These are phyloP conservation scores for Echites panduratus DNA, from an alignment of 257 asterid species.

Conservation along the genomic window DNA sequence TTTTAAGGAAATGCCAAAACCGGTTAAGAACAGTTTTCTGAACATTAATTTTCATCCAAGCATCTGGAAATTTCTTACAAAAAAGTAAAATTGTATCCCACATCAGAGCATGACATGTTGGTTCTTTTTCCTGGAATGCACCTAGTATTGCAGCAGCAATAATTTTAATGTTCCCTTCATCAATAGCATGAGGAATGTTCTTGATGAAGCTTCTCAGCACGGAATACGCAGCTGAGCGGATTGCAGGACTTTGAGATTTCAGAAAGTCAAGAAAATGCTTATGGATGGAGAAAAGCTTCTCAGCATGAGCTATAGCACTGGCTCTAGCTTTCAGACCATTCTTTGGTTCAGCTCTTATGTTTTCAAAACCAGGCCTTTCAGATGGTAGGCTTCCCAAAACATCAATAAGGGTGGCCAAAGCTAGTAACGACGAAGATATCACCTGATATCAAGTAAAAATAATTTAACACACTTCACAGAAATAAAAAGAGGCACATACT, in stretches of 20 bases:
- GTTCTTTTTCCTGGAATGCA: conserved; percentile 78
- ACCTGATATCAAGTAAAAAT: conserved; percentile 48
- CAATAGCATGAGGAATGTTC: conserved; percentile 65
- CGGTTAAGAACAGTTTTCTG: conserved; percentile 63
- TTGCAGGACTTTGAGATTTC: conserved; percentile 67
- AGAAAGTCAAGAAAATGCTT: conserved; percentile 67
- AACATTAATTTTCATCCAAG: conserved; percentile 70
- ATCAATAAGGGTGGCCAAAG: conserved; percentile 86
- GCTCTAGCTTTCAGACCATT: conserved; percentile 69
- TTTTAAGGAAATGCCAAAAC: conserved; percentile 72
- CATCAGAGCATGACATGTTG: conserved; percentile 85
- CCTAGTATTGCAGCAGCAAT: conserved; percentile 83
- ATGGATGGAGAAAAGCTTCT: conserved; percentile 56
- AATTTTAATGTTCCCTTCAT: conserved; percentile 58
- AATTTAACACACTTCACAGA: conserved; percentile 10
- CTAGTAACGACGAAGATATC: conserved; percentile 76
- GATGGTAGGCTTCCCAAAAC: conserved; percentile 43
- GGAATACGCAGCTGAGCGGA: conserved; percentile 83
- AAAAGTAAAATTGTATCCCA: conserved; percentile 77
- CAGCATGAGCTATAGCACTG: conserved; percentile 59
- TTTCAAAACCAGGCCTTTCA: conserved; percentile 53
- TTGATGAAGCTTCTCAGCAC: conserved; percentile 68
- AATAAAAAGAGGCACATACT: neutral
- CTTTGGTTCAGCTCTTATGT: conserved; percentile 51
- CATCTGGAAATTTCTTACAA: conserved; percentile 57